These are phyloP conservation scores for Candida krabiensis DNA, from an alignment of 805 yeast species.

Conservation along the genomic window DNA sequence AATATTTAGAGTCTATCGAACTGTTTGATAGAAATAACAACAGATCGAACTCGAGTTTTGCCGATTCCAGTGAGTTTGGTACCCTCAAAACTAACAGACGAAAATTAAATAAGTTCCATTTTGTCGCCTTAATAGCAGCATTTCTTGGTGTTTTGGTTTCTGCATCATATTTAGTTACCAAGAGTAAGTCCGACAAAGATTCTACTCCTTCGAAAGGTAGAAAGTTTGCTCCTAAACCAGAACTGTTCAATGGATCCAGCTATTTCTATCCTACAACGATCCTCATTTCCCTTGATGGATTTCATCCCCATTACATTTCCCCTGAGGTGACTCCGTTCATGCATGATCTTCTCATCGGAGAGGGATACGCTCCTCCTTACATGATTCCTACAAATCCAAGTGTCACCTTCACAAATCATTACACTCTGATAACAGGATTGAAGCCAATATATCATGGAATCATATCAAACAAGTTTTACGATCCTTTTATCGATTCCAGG, in stretches of 20 bases:
- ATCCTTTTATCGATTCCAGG: constrained; percentile 51
- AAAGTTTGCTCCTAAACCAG: constrained; percentile 15
- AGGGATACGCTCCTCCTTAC: constrained; percentile 72
- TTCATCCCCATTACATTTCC: constrained; percentile 85
- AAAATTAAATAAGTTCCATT: constrained; percentile 10
- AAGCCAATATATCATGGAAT: constrained; percentile 86
- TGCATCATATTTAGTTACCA: constrained; percentile 6
- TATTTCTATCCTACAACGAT: constrained; percentile 77
- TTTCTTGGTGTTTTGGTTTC: constrained; percentile 10
- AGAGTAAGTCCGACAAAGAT: constrained; percentile 2
- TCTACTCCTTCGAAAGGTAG: neutral
- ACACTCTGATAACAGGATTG: constrained; percentile 86
- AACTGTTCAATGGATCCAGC: constrained; percentile 61
- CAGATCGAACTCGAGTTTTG: constrained; percentile 24
- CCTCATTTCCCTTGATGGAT: constrained; percentile 80
- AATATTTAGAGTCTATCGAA: constrained; percentile 27
- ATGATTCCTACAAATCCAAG: constrained; percentile 89
- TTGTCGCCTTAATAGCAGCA: constrained; percentile 4
- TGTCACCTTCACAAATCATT: constrained; percentile 88
- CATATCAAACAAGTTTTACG: constrained; percentile 78
- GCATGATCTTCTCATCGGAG: constrained; percentile 52
- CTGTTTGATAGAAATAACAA: constrained; percentile 24
- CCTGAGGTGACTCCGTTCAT: constrained; percentile 67
- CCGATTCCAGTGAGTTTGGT: constrained; percentile 16
- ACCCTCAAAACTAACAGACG: constrained; percentile 3